phyloP scores from a whole-genome alignment of 768 basidiomycete genomes.

The Leccinum imitatum region DNA sequence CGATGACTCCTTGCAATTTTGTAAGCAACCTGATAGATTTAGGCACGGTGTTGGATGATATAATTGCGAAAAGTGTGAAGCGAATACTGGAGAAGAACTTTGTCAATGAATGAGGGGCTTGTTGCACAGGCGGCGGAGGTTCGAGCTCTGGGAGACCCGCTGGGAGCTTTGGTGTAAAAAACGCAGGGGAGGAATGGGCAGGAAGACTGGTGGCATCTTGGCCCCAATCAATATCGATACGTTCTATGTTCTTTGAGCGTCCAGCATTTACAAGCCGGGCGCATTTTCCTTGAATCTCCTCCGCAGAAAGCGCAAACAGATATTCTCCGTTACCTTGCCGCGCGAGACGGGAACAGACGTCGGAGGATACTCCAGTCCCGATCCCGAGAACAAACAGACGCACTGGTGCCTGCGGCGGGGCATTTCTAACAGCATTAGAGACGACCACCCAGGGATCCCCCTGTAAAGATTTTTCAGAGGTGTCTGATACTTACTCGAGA shows the following conservation, averaged over 20 bases:
- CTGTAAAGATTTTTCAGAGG: slow-evolving; percentile 6
- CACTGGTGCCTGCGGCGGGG: slow-evolving; percentile 33
- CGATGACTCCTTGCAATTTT: slow-evolving; percentile 26
- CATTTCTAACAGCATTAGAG: slow-evolving; percentile 32
- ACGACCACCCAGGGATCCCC: slow-evolving; percentile 16
- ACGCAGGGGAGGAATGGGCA: slow-evolving; percentile 11
- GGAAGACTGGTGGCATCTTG: slow-evolving; percentile 4
- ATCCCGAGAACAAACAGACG: slow-evolving; percentile 63
- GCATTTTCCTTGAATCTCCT: slow-evolving; percentile 49
- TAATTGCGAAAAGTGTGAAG: slow-evolving; percentile 36
- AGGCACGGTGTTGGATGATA: slow-evolving; percentile 25
- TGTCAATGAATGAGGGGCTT: slow-evolving; percentile 32
- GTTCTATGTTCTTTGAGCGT: slow-evolving; percentile 43
- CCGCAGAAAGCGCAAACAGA: slow-evolving; percentile 45
- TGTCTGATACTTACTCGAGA: neutral
- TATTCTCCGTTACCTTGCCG: slow-evolving; percentile 50
- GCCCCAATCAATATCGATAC: slow-evolving; percentile 52
- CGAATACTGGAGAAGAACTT: slow-evolving; percentile 36
- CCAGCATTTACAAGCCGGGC: slow-evolving; percentile 52
- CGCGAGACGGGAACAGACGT: slow-evolving; percentile 55
- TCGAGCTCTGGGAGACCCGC: slow-evolving; percentile 26
- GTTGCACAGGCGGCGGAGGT: slow-evolving; percentile 35
- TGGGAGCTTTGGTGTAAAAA: slow-evolving; percentile 19
- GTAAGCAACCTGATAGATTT: slow-evolving; percentile 27
- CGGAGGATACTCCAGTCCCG: slow-evolving; percentile 48